Conservation (phyloP, 306 rosid genomes). For the Lotus japonicus region DNA sequence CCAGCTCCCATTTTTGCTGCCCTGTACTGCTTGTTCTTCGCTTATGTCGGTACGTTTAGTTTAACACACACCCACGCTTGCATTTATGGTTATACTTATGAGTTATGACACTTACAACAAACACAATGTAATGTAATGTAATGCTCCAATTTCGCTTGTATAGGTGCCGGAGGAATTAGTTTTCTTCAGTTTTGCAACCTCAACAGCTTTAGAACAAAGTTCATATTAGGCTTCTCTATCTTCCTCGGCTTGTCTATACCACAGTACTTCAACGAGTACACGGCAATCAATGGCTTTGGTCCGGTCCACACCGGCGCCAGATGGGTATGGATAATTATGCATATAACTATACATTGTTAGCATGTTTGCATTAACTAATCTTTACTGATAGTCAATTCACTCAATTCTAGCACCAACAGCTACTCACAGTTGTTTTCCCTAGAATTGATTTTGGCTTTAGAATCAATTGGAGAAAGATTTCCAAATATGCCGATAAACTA, state of each 20-base stretch:
- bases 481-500: too few species aligned
- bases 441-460: too few species aligned
- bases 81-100: background rate
- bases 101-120: background rate
- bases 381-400: too few species aligned
- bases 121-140: background rate
- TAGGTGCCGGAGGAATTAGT: constrained; percentile 80
- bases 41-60: constrained; percentile 73
- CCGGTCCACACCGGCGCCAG: constrained; percentile 83
- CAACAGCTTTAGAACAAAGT: constrained; percentile 87
- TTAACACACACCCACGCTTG: background rate
- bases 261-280: constrained; percentile 94
- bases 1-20: constrained; percentile 91
- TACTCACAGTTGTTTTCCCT: too few species aligned
- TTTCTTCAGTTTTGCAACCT: constrained; percentile 96
- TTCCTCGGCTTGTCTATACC: constrained; percentile 92
- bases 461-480: too few species aligned
- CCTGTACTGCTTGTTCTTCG: constrained; percentile 87
- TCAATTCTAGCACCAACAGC: too few species aligned
- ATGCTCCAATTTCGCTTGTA: background rate
- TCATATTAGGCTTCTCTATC: constrained; percentile 85
- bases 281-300: constrained; percentile 73
- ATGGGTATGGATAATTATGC: constrained; percentile 59
- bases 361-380: too few species aligned
- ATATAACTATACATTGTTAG: background rate